These are phyloP conservation scores for Aspergillus heteromorphus DNA, from an alignment of 495 filamentous ascomycete genomes.

Conservation along the genomic window DNA sequence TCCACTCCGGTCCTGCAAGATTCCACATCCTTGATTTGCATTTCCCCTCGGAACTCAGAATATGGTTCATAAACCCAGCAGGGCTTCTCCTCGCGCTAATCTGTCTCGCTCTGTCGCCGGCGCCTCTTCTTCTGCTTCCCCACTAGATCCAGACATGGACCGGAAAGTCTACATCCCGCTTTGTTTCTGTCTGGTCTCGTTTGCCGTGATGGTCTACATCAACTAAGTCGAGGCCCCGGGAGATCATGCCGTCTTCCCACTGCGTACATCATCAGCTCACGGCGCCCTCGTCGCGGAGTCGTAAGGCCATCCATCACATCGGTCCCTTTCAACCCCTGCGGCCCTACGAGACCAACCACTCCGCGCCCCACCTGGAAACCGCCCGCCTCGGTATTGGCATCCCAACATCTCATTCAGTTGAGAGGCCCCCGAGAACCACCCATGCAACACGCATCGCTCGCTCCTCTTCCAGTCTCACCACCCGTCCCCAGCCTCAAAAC, in stretches of 20 bases:
- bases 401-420: neutral
- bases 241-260: neutral
- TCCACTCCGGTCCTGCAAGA: neutral
- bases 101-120: slow-evolving; percentile 10
- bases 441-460: neutral
- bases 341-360: neutral
- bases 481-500: neutral
- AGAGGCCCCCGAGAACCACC: neutral
- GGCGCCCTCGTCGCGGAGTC: neutral
- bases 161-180: slow-evolving; percentile 37
- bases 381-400: neutral
- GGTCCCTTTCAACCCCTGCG: neutral
- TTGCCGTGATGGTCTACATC: slow-evolving; percentile 38
- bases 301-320: neutral
- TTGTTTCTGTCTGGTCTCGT: slow-evolving; percentile 41
- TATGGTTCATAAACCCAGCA: slow-evolving; percentile 16
- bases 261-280: neutral
- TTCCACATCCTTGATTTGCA: neutral
- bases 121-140: slow-evolving; percentile 11
- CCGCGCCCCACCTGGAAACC: neutral
- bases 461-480: neutral
- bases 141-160: slow-evolving; percentile 28
- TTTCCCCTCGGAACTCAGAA: slow-evolving; percentile 3
- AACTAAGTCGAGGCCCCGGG: slow-evolving; percentile 14
- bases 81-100: slow-evolving; percentile 9